A percentile compares a stretch with the other conserved stretches of the same genome.
Evolutionary conservation across 192 early-diverging fungal genomes (phyloP).

Genomic region (Podila epicladia): DNA sequence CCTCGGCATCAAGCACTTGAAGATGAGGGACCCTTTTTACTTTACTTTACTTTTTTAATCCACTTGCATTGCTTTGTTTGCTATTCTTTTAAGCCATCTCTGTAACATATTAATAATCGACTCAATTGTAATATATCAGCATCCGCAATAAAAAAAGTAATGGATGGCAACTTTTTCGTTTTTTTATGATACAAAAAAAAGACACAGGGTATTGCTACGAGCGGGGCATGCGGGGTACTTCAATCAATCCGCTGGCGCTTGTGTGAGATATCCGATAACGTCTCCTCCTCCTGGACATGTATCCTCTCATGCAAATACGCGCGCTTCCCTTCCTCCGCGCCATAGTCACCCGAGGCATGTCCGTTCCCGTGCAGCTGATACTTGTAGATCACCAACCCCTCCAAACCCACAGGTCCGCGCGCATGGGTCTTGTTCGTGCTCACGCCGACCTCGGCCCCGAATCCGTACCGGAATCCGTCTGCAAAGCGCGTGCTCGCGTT

Average conservation of each 20-base stretch:
- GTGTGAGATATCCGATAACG: conserved; percentile 7
- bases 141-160: no score
- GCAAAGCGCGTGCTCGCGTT: conserved; percentile 97
- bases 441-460: conserved; percentile 97
- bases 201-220: neutral
- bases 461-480: conserved; percentile 98
- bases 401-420: conserved; percentile 96
- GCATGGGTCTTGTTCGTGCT: conserved; percentile 99
- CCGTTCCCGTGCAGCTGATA: conserved; percentile 93
- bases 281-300: conserved; percentile 30
- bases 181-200: neutral
- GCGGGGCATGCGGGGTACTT: neutral
- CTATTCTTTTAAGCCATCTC: no score
- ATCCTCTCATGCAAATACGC: conserved; percentile 79
- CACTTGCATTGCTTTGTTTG: no score
- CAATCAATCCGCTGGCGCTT: conserved; percentile 17
- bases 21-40: no score
- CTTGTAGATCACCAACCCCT: conserved; percentile 99
- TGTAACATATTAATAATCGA: no score
- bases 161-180: neutral
- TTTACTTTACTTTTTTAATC: no score
- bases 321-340: conserved; percentile 71
- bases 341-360: conserved; percentile 84
- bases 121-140: no score
- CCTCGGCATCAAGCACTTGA: no score